Base-by-base conservation (phyloP, 139 green algal genomes). In the Prasinococcaceae sp. region DNA sequence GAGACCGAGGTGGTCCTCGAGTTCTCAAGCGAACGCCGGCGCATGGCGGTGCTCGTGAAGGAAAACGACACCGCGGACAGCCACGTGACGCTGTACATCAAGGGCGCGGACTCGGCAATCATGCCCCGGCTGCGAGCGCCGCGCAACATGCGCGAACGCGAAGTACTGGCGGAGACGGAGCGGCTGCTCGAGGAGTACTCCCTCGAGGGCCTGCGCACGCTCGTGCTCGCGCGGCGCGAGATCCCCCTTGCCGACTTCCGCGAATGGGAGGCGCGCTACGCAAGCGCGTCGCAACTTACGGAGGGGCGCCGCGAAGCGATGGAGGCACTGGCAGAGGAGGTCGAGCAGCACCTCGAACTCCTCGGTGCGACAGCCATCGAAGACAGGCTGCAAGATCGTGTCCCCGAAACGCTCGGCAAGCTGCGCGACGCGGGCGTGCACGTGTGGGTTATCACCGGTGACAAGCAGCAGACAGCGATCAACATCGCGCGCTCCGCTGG, bases 1-100 rank as follows among this genome's bases (percentile, higher is more conserved):
- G 78, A 93, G 61, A 50, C 94, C 4, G 57, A 96, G 6, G 79
- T 79, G 22, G 68, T 92, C 24, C 74, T 97, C 53, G 88, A 97
- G 70, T 97, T 95, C 73, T 83, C 69, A 61, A 83, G 58, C 10
- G 47, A 43, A 19, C 36, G 65, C 23, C 64, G 68, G 43, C 66
- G 74, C 56, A 83, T 83, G 77, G 64, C 36, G 51, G 66, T 81
- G 1, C 47, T 84, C 6, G 72, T 81, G 35, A 72, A 78, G 19
- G 53, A 47, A 1, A 60, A 67, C 4, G 54, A 47, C 2, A 58
- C 73, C 3, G 65, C 84, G 42, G n/a, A n/a, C n/a, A 10, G 47
- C 16, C n/a, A 6, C 19, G 59, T 88, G 23, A 68, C 75, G 8
- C 68, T 94, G 35, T 79, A 78, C 60, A 79, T 66, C 67, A 95